These are phyloP conservation scores for Rhodocollybia butyracea DNA, from an alignment of 768 basidiomycete genomes.

Conservation along the genomic window DNA sequence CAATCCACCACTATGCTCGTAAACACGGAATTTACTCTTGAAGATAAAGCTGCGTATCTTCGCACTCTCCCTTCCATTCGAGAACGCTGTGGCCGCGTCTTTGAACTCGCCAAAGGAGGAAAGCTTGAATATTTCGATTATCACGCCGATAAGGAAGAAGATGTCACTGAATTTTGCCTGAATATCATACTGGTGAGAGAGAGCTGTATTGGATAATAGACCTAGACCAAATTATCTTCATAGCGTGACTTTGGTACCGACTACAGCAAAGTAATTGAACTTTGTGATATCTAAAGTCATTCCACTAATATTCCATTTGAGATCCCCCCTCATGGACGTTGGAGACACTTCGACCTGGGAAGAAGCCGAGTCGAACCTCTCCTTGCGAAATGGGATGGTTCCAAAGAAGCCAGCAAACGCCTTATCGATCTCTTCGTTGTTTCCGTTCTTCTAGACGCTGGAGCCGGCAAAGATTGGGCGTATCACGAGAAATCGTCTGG, in stretches of 20 bases:
- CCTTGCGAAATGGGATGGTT: slow-evolving; percentile 54
- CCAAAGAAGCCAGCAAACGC: slow-evolving; percentile 63
- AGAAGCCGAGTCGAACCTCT: slow-evolving; percentile 60
- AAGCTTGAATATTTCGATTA: slow-evolving; percentile 86
- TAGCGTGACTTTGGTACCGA: slow-evolving; percentile 80
- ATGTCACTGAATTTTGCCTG: slow-evolving; percentile 71
- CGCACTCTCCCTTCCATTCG: slow-evolving; percentile 88
- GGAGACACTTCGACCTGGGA: slow-evolving; percentile 83
- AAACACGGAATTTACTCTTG: slow-evolving; percentile 17
- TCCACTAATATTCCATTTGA: slow-evolving; percentile 22
- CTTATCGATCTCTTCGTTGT: slow-evolving; percentile 88
- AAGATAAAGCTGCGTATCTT: slow-evolving; percentile 61
- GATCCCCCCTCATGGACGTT: slow-evolving; percentile 88
- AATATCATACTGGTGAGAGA: slow-evolving; percentile 69
- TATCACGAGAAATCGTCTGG: slow-evolving; percentile 63
- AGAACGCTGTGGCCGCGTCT: slow-evolving; percentile 76
- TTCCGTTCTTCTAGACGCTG: slow-evolving; percentile 92
- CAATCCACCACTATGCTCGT: background rate
- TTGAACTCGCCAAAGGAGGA: slow-evolving; percentile 69
- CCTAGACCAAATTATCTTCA: slow-evolving; percentile 1
- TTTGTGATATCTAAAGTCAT: background rate
- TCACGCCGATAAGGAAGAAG: slow-evolving; percentile 68
- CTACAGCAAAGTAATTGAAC: slow-evolving; percentile 47
- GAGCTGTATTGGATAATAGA: background rate
- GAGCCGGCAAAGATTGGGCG: slow-evolving; percentile 81